A percentile compares a stretch with the other conserved stretches of the same genome.
Conservation (phyloP, 2,329 filamentous ascomycete species). For the Paecilomyces formosus region DNA sequence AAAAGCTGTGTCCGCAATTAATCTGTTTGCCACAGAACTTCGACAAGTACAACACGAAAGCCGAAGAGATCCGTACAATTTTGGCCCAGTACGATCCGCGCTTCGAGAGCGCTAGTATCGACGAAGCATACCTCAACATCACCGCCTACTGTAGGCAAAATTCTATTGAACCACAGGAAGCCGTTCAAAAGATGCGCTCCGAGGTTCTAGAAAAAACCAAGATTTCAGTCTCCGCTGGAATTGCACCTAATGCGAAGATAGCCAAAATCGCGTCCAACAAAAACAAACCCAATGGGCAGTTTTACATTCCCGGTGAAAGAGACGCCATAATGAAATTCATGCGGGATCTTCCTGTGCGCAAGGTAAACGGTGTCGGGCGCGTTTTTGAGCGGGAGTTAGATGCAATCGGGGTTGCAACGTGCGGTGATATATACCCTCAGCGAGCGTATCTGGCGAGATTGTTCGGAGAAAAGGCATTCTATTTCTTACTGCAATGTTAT, state of each 20-base stretch:
- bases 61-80: slow-evolving; percentile 74
- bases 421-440: slow-evolving; percentile 75
- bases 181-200: slow-evolving; percentile 66
- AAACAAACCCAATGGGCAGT: slow-evolving; percentile 96
- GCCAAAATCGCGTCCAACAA: slow-evolving; percentile 94
- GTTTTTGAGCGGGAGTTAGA: slow-evolving; percentile 88
- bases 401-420: slow-evolving; percentile 79
- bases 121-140: slow-evolving; percentile 94
- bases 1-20: slow-evolving; percentile 83
- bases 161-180: slow-evolving; percentile 61
- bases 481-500: slow-evolving; percentile 77
- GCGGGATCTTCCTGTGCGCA: slow-evolving; percentile 71
- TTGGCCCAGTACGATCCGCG: slow-evolving; percentile 80
- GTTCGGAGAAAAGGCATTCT: slow-evolving; percentile 86
- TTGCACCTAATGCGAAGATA: slow-evolving; percentile 85
- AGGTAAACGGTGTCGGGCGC: slow-evolving; percentile 90
- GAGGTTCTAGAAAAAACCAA: slow-evolving; percentile 69
- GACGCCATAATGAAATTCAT: slow-evolving; percentile 77
- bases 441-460: slow-evolving; percentile 66
- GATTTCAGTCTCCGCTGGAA: slow-evolving; percentile 88
- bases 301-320: slow-evolving; percentile 63
- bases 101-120: slow-evolving; percentile 90
- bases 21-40: slow-evolving; percentile 80
- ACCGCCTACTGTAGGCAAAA: slow-evolving; percentile 74
- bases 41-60: slow-evolving; percentile 84